Percentiles rank a stretch among this genome's conserved stretches.
These are phyloP conservation scores for Logfia minima DNA, from an alignment of 129 eudicot species.

Conservation along the genomic window DNA sequence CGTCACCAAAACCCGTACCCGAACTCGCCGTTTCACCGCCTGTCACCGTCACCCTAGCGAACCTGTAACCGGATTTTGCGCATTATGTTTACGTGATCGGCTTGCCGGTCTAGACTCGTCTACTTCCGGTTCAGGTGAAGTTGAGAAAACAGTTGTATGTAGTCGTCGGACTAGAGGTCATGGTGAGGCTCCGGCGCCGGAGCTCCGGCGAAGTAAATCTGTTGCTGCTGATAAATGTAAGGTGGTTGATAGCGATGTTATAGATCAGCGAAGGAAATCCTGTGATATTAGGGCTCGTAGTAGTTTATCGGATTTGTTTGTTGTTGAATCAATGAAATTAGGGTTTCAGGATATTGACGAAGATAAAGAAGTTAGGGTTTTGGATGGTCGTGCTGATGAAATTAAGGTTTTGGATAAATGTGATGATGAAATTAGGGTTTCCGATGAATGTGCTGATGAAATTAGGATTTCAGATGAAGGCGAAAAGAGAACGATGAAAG, in stretches of 20 bases:
- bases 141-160: conserved; percentile 9
- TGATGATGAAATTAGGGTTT: conserved; percentile 18
- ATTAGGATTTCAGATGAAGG: conserved; percentile 22
- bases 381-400: conserved; percentile 29
- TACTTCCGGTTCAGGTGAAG: conserved; percentile 25
- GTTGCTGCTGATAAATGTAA: conserved; percentile 40
- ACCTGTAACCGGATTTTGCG: conserved; percentile 76
- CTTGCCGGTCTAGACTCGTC: conserved; percentile 65
- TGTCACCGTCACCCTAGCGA: conserved; percentile 89
- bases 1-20: conserved; percentile 39
- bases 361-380: conserved; percentile 44
- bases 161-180: conserved; percentile 30
- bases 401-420: conserved; percentile 37
- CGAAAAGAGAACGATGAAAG: conserved; percentile 82
- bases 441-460: conserved; percentile 33
- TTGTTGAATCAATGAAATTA: conserved; percentile 54
- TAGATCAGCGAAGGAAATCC: conserved; percentile 46
- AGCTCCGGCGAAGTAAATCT: conserved; percentile 82
- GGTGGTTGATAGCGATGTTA: not conserved
- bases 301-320: conserved; percentile 49
- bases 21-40: conserved; percentile 67
- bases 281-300: conserved; percentile 63
- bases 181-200: conserved; percentile 36
- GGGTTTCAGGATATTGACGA: conserved; percentile 28
- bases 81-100: conserved; percentile 84